Percentiles rank a stretch among this genome's conserved stretches.
These are phyloP conservation scores for Blastobotrys attinorum DNA, from an alignment of 805 yeast genomes.

Conservation along the genomic window DNA sequence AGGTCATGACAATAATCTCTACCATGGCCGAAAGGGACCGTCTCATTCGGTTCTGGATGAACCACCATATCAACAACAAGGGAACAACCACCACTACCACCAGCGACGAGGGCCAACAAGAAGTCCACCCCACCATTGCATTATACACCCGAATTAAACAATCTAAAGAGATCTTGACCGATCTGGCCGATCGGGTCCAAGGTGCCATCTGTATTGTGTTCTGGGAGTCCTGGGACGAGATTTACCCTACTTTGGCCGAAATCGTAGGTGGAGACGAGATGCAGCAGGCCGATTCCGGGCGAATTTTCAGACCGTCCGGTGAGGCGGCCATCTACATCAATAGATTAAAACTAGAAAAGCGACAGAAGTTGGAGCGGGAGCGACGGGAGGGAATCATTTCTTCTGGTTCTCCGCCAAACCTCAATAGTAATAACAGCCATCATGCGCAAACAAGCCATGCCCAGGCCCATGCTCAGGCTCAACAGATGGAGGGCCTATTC, in stretches of 20 bases:
- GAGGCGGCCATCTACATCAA: conserved; percentile 27
- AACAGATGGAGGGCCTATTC: not conserved
- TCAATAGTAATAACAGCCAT: too few relatives aligned
- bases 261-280: conserved; percentile 21
- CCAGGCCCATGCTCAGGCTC: not conserved
- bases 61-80: conserved; percentile 16
- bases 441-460: not conserved
- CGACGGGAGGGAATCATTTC: conserved; percentile 13
- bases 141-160: conserved; percentile 17
- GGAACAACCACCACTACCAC: conserved; percentile 2
- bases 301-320: conserved; percentile 26
- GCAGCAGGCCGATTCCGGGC: conserved; percentile 22
- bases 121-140: conserved; percentile 13
- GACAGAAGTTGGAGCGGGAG: conserved; percentile 15
- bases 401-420: not conserved
- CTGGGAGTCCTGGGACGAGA: conserved; percentile 30
- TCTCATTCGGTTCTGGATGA: conserved; percentile 19
- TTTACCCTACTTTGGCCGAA: conserved; percentile 23
- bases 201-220: conserved; percentile 27
- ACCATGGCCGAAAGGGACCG: conserved; percentile 19
- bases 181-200: conserved; percentile 23
- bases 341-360: conserved; percentile 17
- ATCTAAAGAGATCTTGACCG: conserved; percentile 20
- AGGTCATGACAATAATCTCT: conserved; percentile 14
- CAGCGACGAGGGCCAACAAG: not conserved